Base-by-base conservation (phyloP, 2,329 filamentous ascomycete species). In the Fusarium nanum region DNA sequence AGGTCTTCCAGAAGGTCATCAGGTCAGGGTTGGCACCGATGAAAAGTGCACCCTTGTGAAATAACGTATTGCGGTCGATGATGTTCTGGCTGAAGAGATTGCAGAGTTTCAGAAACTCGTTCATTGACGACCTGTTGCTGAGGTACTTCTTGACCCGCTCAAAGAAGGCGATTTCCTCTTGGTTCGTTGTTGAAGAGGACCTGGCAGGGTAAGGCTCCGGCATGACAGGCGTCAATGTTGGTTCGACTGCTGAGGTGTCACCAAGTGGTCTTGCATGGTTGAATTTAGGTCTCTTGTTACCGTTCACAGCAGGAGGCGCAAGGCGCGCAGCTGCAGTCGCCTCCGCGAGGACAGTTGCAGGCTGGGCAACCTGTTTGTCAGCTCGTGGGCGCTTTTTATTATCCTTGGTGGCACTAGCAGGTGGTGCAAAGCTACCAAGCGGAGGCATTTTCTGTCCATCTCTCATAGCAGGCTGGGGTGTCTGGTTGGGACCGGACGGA, bases 101-200 rank as follows among this genome's bases (percentile, higher is more conserved):
- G 84, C 95, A 96, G 9, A 99, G 88, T 83, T 99, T 99, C 70
- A 99, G 82, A 80, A 99, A 99, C 79, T 99, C 96, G 74, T 93
- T 94, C 87, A 97, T 97, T 5, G 91, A 91, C 59, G 93, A 92
- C 78, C 97, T 92, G 79, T 98, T 98, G 66, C 92, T 91, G 61
- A 99, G 93, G 76, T 92, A 95, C 81, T 99, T 99, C 86, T 98
- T 98, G 20, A 96, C 94, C 10, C 94, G 91, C 67, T 99, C 96
- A 75, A 99, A 99, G 81, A 98, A 98, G 3, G 90, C 90, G 55
- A 98, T 86, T 77, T 98, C 95, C 61, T 98, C 95, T 56, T 90
- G 87, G 25, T 88, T 92, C 2, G 93, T 92, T n/a, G 90, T 89
- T 11, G 90, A 85, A 2, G 90, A 89, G 0, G 90, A 88, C 0